These are phyloP conservation scores for Hymenoscyphus fraxineus DNA, from an alignment of 2,329 filamentous ascomycete genomes.

Conservation along the genomic window DNA sequence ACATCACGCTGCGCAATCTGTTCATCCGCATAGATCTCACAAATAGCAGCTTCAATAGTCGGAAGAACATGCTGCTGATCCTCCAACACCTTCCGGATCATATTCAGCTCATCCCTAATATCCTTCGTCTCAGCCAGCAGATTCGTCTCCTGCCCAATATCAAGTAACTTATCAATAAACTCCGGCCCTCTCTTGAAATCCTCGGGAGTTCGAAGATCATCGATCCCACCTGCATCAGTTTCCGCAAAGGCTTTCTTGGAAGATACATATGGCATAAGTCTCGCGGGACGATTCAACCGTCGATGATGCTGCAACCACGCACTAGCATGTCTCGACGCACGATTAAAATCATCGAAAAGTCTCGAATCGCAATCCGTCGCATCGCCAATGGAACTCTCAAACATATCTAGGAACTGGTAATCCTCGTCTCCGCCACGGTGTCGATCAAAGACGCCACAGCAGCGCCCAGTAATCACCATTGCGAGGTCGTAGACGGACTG, in stretches of 20 bases:
- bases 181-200: slow-evolving; percentile 23
- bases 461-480: slow-evolving; percentile 40
- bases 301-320: slow-evolving; percentile 26
- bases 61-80: slow-evolving; percentile 32
- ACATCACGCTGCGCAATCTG: slow-evolving; percentile 22
- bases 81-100: slow-evolving; percentile 41
- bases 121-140: slow-evolving; percentile 45
- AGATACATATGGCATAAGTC: slow-evolving; percentile 13
- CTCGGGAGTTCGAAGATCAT: slow-evolving; percentile 17
- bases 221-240: too few species aligned
- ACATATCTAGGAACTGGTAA: slow-evolving; percentile 32
- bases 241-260: slow-evolving; percentile 6
- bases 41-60: slow-evolving; percentile 25
- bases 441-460: slow-evolving; percentile 41
- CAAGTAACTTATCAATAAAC: slow-evolving; percentile 34
- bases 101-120: slow-evolving; percentile 46
- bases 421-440: slow-evolving; percentile 29
- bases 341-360: slow-evolving; percentile 29
- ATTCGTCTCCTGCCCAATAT: slow-evolving; percentile 42
- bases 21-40: slow-evolving; percentile 26
- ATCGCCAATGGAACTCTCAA: slow-evolving; percentile 28
- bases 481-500: slow-evolving; percentile 42
- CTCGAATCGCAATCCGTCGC: slow-evolving; percentile 27
- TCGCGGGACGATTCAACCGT: slow-evolving; percentile 18
- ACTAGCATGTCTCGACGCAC: slow-evolving; percentile 26